Base-by-base conservation (phyloP, 495 filamentous ascomycete genomes). In the Podospora appendiculata region DNA sequence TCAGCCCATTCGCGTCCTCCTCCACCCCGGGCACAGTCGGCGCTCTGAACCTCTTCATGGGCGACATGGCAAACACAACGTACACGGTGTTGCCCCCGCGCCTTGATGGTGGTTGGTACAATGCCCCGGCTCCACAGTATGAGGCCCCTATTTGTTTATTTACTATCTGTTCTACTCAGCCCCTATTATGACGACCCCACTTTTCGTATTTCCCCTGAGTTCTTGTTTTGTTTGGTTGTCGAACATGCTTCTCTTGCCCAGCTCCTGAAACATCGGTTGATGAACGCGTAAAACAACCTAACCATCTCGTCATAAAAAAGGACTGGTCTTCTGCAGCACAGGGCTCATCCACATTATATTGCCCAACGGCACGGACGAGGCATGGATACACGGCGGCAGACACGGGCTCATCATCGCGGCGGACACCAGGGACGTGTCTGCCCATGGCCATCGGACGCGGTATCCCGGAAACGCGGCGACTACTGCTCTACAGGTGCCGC, bases 321-420 rank as follows among this genome's bases (percentile, higher is more conserved):
- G 41, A 19, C 41, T 43, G 13, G 41, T 43, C 41, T 16, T 43
- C 41, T 43, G 4, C 41, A 43, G 8, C 41, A n/a, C 41, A 9
- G 41, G 41, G 2, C 13, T 43, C 3, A 38, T 38, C 7, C 36
- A 48, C 34, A 40, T 48, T 14, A 48, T 33, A 8, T 34, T 48
- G 12, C 47, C 47, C 14, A 48, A 48, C 34, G 10, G 47, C 47
- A 48, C 47, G 7, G 47, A 48, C 33, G 47, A 48, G 47, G 47
- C 47, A 33, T 48, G 47, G 47, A 32, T 48, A 12, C 36, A 48
- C 3, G 47, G 47, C 47, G 47, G 47, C 12, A 48, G 40, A 34
- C 39, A 48, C 35, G 47, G 47, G 4, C 36, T 48, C 16, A 40
- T 48, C 33, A 40, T 48, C 12, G 47, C 47, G 16, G 47, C 47